Base-by-base conservation (phyloP, 1,284 basidiomycete genomes). In the Marasmius sp. region DNA sequence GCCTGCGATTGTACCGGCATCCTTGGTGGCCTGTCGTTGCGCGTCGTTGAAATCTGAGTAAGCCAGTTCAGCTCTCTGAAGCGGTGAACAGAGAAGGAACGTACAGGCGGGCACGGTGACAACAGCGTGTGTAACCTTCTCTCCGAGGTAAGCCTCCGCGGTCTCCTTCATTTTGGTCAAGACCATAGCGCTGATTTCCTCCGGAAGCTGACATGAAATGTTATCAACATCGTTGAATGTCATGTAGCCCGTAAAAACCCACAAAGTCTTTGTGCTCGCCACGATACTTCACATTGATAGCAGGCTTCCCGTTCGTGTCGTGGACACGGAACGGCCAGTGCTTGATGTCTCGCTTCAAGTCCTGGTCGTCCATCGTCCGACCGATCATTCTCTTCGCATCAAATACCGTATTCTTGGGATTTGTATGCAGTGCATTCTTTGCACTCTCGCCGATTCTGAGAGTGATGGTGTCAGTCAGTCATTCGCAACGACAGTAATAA, bases 81-180 rank as follows among this genome's bases (percentile, higher is more conserved):
- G 16, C 9, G 20, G 39, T 18, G 11, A 11, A 9, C 10, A 56
- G 16, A 20, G 39, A 36, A 41, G 20, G 22, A 36, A 57, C 49
- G 41, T 59, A 64, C 63, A 97, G 59, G 95, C 94, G 54, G 95
- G 95, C 65, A 97, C 94, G 64, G 93, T 95, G 74, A 97, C 89
- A 70, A 97, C 95, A 65, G 97, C 97, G 74, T 96, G 93, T 74
- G 78, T 88, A 75, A 97, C 83, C 66, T 82, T 86, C 60, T 78
- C 80, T 66, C 96, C 97, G 69, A 99, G 89, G 82, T 98, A 98
- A 33, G 96, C 93, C 83, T 98, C 97, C 53, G 96, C 96, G 61
- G 89, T 94, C 83, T 98, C 97, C 85, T 94, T 95, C 97, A 98
- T 98, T 86, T 98, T 98, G 69, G 88, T 80, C 64, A 98, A 87